phyloP scores from a whole-genome alignment of 176 grass and related monocot species.

The Paspalum vaginatum region DNA sequence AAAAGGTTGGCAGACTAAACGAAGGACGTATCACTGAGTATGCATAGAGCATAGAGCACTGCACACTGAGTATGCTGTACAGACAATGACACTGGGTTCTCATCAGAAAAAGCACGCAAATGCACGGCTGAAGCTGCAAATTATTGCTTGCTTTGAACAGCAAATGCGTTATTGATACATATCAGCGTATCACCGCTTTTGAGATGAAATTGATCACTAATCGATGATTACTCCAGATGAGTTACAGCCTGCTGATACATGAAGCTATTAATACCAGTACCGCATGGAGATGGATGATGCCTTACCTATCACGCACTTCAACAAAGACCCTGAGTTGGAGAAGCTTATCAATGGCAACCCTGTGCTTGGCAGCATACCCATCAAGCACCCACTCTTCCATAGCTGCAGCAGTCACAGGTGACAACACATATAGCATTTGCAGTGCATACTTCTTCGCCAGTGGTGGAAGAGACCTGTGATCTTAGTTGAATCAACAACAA shows the following conservation, averaged over 20 bases:
- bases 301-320: conserved; percentile 76
- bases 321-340: conserved; percentile 87
- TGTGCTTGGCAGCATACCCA: conserved; percentile 76
- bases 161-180: not conserved
- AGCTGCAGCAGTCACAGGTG: conserved; percentile 52
- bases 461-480: conserved; percentile 70
- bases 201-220: not conserved
- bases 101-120: not conserved
- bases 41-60: too few relatives aligned
- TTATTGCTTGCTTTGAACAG: conserved; percentile 5
- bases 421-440: conserved; percentile 77
- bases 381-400: conserved; percentile 88
- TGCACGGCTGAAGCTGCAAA: not conserved
- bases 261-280: not conserved
- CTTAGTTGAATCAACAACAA: not conserved
- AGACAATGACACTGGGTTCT: not conserved
- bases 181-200: not conserved
- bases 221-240: not conserved
- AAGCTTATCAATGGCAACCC: conserved; percentile 76
- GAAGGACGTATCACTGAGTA: not conserved
- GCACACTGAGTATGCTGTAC: not conserved
- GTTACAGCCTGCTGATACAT: not conserved
- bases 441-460: conserved; percentile 85
- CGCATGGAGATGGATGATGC: not conserved
- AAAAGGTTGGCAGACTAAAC: not conserved